Evolutionary conservation across 2,329 filamentous ascomycete genomes (phyloP), one percentile per base, ranked within the genome.

Genomic region (Tolypocladium capitatum): DNA sequence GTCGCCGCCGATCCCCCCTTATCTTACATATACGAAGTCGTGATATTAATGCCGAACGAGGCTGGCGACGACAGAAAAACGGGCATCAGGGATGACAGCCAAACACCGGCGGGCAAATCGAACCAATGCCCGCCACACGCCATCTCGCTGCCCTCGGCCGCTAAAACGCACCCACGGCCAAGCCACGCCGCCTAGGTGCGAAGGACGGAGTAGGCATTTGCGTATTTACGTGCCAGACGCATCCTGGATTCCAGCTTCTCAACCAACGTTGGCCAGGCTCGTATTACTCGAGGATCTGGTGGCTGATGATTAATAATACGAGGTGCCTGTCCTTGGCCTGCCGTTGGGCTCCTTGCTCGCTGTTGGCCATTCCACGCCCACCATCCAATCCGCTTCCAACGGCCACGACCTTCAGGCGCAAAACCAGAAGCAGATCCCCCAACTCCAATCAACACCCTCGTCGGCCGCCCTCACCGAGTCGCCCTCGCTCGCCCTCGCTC

Each of bases 371-470:
- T 14, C 3, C 28, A 21, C n/a, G 28, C 30, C 28, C 28, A 21
- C 41, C 28, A 16, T 28, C 41, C 43, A 33, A 45, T 45, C 31
- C 38, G 38, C 38, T 14, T 16, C n/a, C 38, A 27, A 24, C 43
- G 28, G 5, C 30, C 31, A 35, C 43, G 43, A 27, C 43, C 43
- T 35, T 13, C 28, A 35, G 43, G 43, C 43, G 31, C 43, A 33
- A 33, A 35, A 24, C 43, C 32, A 27, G 32, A 30, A 21, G 41
- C 41, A 20, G 30, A 11, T 16, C 28, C 44, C 38, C 20, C 45
- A n/a, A 35, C 31, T 31, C 43, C 33, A 43, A 43, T 46, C 44
- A 34, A 34, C 36, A 38, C 31, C 41, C 46, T 47, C 27, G 46
- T 28, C 44, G 14, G n/a, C 40, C 38, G 44, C 27, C 35, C 38